These are phyloP conservation scores for Platanthera zijinensis DNA, from an alignment of 106 monocot species.

Conservation along the genomic window DNA sequence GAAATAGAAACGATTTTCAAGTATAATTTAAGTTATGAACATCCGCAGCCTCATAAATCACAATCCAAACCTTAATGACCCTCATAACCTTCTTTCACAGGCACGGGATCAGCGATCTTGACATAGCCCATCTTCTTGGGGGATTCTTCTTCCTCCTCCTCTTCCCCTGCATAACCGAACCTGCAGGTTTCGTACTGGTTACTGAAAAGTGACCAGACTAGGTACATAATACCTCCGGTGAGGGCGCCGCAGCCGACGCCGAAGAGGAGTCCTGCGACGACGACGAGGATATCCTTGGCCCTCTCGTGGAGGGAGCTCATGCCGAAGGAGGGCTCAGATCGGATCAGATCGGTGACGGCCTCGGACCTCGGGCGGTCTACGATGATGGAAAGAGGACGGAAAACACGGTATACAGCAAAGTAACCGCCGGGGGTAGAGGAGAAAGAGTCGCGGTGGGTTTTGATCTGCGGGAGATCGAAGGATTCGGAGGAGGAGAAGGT, in stretches of 20 bases:
- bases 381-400: conserved; percentile 17
- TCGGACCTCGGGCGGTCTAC: conserved; percentile 7
- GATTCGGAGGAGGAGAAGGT: conserved; percentile 25
- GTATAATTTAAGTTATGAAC: background rate
- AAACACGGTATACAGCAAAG: conserved; percentile 33
- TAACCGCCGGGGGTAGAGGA: conserved; percentile 7
- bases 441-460: background rate
- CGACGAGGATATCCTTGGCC: conserved; percentile 62
- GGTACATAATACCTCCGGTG: conserved; percentile 60
- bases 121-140: conserved; percentile 60
- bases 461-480: conserved; percentile 6
- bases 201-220: conserved; percentile 42
- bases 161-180: conserved; percentile 12
- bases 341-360: background rate
- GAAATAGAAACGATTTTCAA: too few species aligned
- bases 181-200: conserved; percentile 19
- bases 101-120: conserved; percentile 25
- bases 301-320: conserved; percentile 45
- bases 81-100: conserved; percentile 36
- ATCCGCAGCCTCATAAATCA: background rate
- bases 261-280: conserved; percentile 59
- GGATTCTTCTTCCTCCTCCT: conserved; percentile 19
- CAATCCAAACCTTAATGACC: conserved; percentile 26
- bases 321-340: conserved; percentile 6
- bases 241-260: conserved; percentile 73